Base-by-base conservation (phyloP, 2,329 filamentous ascomycete species). In the Fusarium falciforme region DNA sequence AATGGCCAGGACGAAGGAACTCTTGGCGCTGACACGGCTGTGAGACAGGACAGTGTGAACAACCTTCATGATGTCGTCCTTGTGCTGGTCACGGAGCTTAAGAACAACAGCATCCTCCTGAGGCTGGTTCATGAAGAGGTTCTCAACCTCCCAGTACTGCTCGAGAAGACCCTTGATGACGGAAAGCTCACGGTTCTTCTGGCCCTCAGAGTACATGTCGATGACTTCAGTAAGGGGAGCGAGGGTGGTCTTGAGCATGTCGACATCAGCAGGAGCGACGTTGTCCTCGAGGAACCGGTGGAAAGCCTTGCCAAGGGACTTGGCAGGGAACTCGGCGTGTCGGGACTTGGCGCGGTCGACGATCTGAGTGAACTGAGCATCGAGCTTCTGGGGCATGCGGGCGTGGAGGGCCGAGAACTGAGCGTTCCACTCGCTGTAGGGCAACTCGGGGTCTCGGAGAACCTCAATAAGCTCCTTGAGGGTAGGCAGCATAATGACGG, bases 341-440 rank as follows among this genome's bases (percentile, higher is more conserved):
- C 96, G 91, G 65, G 90, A 85, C 82, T 92, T 93, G 47, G 95
- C 91, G 69, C 93, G 92, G 68, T 98, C 96, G 61, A 98, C 93
- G 52, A 97, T 92, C 79, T 96, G 93, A 14, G 92, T 91, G 75
- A 99, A 92, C 74, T 90, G 91, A 25, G 91, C 83, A 77, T 98
- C 95, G 33, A 99, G 91, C 85, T 96, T 98, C 81, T 96, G 93
- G 0, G 96, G 96, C 93, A 98, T 99, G 78, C 96, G 93, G 8
- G 95, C 94, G 84, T 98, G 96, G n/a, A 99, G 90, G 25, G 96
- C 96, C 58, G 96, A 97, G 77, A 97, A 96, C 81, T 98, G 95
- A 7, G 96, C 93, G 73, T 93, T 95, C 94, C 96, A 99, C 84
- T 99, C 95, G 82, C 96, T 95, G 82, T 96, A 99, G 2, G 96